These are phyloP conservation scores for Entoloma clypeatum DNA, from an alignment of 1,284 basidiomycete genomes.

Conservation along the genomic window DNA sequence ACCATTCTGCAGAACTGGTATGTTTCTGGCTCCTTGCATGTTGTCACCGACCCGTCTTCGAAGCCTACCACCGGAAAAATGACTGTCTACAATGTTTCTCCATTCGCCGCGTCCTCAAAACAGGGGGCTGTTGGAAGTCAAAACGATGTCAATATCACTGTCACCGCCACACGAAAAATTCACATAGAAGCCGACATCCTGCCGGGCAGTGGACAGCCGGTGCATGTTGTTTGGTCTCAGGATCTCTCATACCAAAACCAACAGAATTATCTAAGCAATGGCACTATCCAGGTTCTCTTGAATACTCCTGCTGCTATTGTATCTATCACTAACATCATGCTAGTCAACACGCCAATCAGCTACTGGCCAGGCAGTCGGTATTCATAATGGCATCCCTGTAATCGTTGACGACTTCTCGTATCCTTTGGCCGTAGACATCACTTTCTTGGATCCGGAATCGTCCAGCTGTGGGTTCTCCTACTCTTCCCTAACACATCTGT, in stretches of 20 bases:
- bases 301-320: not conserved
- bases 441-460: constrained; percentile 40
- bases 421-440: constrained; percentile 61
- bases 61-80: constrained; percentile 66
- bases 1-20: constrained; percentile 74
- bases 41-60: constrained; percentile 59
- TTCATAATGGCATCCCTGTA: constrained; percentile 52
- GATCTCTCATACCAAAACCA: constrained; percentile 49
- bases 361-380: constrained; percentile 50
- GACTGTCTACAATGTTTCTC: constrained; percentile 49
- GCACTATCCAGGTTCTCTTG: constrained; percentile 42
- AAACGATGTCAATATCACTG: constrained; percentile 50
- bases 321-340: constrained; percentile 4
- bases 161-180: constrained; percentile 50
- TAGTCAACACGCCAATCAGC: constrained; percentile 64
- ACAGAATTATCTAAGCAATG: constrained; percentile 51
- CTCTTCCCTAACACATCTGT: constrained; percentile 6
- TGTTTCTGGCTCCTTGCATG: constrained; percentile 68
- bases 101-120: constrained; percentile 50
- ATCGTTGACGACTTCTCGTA: constrained; percentile 62
- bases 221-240: constrained; percentile 53
- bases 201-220: constrained; percentile 54
- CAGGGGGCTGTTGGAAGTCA: constrained; percentile 42
- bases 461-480: constrained; percentile 44
- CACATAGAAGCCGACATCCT: constrained; percentile 53